Evolutionary conservation across 1,284 basidiomycete genomes (phyloP), one percentile per base, ranked within the genome.

Genomic region (Termitomyces sp.): DNA sequence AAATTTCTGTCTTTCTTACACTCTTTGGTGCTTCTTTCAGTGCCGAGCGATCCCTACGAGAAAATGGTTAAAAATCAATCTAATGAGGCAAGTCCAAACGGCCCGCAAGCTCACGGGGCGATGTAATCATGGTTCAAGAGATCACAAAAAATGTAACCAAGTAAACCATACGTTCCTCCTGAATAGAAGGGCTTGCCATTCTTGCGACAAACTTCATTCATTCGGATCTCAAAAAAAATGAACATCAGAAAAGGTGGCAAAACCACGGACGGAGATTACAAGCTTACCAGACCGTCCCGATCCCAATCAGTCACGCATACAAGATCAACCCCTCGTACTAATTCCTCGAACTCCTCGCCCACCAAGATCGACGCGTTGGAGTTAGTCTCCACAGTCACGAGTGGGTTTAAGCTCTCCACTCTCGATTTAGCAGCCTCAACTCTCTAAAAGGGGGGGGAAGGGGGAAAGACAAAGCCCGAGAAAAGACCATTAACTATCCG

Each of bases 101-200:
- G 55, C 45, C 37, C 54, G 59, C 42, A 40, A 46, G 56, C 86
- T 75, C 72, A 93, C 93, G 83, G 82, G 53, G 83, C 75, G 57
- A 97, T 81, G 67, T 89, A 95, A 59, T 92, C 84, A 65, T 96
- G 93, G 40, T 80, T 75, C 52, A 94, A 77, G 44, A 99, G 78
- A 67, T 99, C 95, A 55, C 91, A 91, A 67, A 98, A 97, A 62
- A 96, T 91, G 70, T 91, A 99, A 5, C 96, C 97, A 45, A 87
- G 76, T 55, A 96, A 76, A n/a, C 96, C 96, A 67, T 92, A 94
- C 10, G 89, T 86, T 8, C 88, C 88, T 0, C 93, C 91, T 16
- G 86, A 83, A 64, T 97, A 98, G 68, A 98, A 90, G 13, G 88
- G 86, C 57, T 86, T 91, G 30, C 75, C 72, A 49, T 81, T 75